Conservation (phyloP, 2,329 filamentous ascomycete species). For the Arthrobotrys sphaeroides region DNA sequence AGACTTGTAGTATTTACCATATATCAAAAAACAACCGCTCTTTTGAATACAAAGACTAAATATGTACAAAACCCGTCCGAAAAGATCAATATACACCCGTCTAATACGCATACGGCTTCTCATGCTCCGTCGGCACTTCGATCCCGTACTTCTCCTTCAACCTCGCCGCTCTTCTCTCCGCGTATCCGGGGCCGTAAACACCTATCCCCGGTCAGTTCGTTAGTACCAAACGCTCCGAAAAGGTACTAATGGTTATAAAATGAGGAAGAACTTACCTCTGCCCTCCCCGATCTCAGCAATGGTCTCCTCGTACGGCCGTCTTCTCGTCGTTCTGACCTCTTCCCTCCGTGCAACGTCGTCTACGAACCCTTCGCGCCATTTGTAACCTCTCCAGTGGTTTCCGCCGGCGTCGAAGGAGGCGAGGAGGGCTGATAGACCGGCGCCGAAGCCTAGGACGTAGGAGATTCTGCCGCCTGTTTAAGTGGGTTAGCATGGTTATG, state of each 20-base stretch:
- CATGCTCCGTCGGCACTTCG: constrained; percentile 71
- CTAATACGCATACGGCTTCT: constrained; percentile 61
- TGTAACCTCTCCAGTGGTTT: constrained; percentile 68
- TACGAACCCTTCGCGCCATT: constrained; percentile 62
- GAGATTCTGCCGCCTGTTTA: constrained; percentile 72
- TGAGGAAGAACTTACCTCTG: constrained; percentile 70
- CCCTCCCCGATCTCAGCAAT: constrained; percentile 84
- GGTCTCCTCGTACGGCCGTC: constrained; percentile 80
- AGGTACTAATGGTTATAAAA: constrained; percentile 16
- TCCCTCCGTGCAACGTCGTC: constrained; percentile 82
- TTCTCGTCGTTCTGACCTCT: constrained; percentile 75
- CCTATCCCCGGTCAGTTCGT: constrained; percentile 67
- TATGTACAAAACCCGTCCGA: constrained; percentile 41
- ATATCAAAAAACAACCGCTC: background rate
- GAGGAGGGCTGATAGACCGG: constrained; percentile 68
- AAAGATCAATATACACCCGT: background rate
- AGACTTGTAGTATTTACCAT: background rate
- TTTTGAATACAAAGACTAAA: constrained; percentile 12
- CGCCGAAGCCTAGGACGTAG: constrained; percentile 74
- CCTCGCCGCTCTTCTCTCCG: constrained; percentile 81
- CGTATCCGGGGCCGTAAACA: constrained; percentile 81
- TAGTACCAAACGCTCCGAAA: constrained; percentile 8
- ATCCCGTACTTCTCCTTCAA: constrained; percentile 88
- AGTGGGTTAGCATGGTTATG: background rate
- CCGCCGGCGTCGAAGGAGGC: constrained; percentile 75